Evolutionary conservation across 352 stramenopile genomes (phyloP).

Genomic region (Globisporangium emineosum): DNA sequence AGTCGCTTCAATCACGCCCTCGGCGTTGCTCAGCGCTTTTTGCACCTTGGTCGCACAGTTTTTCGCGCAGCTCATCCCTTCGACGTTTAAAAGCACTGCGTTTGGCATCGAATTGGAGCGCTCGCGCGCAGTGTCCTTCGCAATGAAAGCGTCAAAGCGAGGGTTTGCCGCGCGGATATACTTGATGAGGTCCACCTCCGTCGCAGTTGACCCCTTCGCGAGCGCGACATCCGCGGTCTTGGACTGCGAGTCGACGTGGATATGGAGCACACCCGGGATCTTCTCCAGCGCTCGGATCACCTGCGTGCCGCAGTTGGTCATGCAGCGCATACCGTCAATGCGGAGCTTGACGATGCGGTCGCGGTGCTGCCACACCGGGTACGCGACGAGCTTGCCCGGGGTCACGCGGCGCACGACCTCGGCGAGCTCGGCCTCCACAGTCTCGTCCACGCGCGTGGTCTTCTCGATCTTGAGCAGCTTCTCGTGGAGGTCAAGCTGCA

Average conservation of each 20-base stretch:
- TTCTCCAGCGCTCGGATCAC: constrained; percentile 79
- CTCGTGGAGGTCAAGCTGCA: constrained; percentile 61
- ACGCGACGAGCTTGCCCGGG: constrained; percentile 47
- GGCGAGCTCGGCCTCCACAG: constrained; percentile 48
- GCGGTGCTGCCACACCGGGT: constrained; percentile 80
- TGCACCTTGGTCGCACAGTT: constrained; percentile 64
- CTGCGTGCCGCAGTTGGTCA: constrained; percentile 81
- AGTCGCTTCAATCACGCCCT: constrained; percentile 60
- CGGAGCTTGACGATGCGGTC: constrained; percentile 73
- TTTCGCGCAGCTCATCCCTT: constrained; percentile 75
- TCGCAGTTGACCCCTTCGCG: constrained; percentile 74
- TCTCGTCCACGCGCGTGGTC: constrained; percentile 31
- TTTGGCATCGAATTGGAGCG: constrained; percentile 50
- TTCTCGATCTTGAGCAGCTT: constrained; percentile 71
- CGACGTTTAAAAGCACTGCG: constrained; percentile 67
- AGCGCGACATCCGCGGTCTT: constrained; percentile 76
- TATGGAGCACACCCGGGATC: constrained; percentile 79
- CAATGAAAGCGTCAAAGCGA: constrained; percentile 70
- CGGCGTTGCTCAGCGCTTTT: constrained; percentile 36
- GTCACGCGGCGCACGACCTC: constrained; percentile 52
- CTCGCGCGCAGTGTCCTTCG: constrained; percentile 42
- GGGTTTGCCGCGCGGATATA: constrained; percentile 70
- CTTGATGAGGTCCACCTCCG: constrained; percentile 86
- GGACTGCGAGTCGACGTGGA: constrained; percentile 80
- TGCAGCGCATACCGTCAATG: constrained; percentile 85